Evolutionary conservation across 176 grass and related monocot species (phyloP), one percentile per base, ranked within the genome.

Genomic region (Dendrocalamus sinicus): DNA sequence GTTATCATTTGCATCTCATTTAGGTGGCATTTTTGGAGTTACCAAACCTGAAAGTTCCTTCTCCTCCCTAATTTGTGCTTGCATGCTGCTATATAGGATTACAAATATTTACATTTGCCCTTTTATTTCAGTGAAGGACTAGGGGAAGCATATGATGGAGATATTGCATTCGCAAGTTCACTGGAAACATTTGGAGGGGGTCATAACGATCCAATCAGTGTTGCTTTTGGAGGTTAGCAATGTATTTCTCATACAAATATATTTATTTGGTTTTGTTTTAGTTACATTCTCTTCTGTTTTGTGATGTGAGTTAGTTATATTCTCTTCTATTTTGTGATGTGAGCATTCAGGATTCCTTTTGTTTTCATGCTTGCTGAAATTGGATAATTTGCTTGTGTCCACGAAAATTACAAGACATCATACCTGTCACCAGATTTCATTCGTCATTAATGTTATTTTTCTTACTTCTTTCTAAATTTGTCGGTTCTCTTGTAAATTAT

Each of bases 61-160:
- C 14, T 28, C 23, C 62, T 76, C 14, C 5, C 35, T 63, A 14
- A 32, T 63, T 58, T 48, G 41, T 45, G 17, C 47, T 53, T 89
- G 14, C 22, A 3, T 16, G 28, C 1, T 61, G 19, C 45, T 43
- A 60, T 85, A 5, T 58, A 39, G 79, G 15, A 53, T 76, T 28
- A 12, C 81, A 22, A 46, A 76, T 16, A 64, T 76, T 83, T 83
- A 74, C 64, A 37, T 45, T 78, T 7, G 20, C 50, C 12, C 32
- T 72, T 85, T 53, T 55, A 15, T 86, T 91, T 54, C 84, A 97
- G 94, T 71, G 94, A 97, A 92, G 94, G 90, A 63, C 88, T 97
- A 74, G 94, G 94, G 68, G 94, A 97, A 86, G 92, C 88, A 66
- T 97, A 97, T 65, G 94, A 97, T 94, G 94, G 92, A 83, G 94